Percentiles rank a stretch among this genome's conserved stretches.
phyloP scores from a whole-genome alignment of 371 early-diverging fungal species.

The Fennellomyces sp. region DNA sequence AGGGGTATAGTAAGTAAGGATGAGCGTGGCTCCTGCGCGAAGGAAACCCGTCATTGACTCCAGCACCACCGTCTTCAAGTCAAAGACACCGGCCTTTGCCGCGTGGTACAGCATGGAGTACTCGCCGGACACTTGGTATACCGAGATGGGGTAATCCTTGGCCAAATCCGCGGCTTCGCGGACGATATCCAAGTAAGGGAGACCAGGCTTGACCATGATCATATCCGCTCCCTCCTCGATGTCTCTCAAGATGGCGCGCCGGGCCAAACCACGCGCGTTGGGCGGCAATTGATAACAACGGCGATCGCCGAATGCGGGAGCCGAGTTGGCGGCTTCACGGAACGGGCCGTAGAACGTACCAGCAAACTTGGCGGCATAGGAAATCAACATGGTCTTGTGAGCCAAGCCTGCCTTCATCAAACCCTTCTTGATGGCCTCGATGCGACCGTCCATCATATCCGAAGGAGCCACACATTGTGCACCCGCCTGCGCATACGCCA shows the following conservation, averaged over 20 bases:
- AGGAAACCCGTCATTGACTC: constrained; percentile 85
- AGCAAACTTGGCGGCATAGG: constrained; percentile 95
- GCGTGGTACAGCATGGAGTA: constrained; percentile 94
- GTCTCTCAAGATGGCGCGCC: constrained; percentile 87
- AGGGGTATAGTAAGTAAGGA: constrained; percentile 95
- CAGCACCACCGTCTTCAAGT: constrained; percentile 80
- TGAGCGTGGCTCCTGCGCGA: constrained; percentile 91
- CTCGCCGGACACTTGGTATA: constrained; percentile 95
- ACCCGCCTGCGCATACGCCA: constrained; percentile 88
- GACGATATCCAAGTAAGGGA: constrained; percentile 94
- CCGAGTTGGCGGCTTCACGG: constrained; percentile 94
- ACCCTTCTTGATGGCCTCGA: constrained; percentile 87
- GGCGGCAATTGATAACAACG: constrained; percentile 95
- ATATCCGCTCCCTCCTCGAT: constrained; percentile 95
- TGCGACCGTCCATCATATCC: constrained; percentile 98
- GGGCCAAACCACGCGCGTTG: constrained; percentile 85
- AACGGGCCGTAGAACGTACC: constrained; percentile 96
- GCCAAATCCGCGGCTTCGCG: constrained; percentile 85
- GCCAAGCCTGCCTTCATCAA: constrained; percentile 75
- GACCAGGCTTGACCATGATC: constrained; percentile 96
- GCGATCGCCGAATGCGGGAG: constrained; percentile 91
- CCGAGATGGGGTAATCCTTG: constrained; percentile 78
- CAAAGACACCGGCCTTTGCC: constrained; percentile 87
- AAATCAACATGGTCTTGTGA: constrained; percentile 86
- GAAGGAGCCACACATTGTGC: constrained; percentile 91